These are phyloP conservation scores for Ceratocystis colombiana DNA, from an alignment of 2,329 filamentous ascomycete genomes.

Conservation along the genomic window DNA sequence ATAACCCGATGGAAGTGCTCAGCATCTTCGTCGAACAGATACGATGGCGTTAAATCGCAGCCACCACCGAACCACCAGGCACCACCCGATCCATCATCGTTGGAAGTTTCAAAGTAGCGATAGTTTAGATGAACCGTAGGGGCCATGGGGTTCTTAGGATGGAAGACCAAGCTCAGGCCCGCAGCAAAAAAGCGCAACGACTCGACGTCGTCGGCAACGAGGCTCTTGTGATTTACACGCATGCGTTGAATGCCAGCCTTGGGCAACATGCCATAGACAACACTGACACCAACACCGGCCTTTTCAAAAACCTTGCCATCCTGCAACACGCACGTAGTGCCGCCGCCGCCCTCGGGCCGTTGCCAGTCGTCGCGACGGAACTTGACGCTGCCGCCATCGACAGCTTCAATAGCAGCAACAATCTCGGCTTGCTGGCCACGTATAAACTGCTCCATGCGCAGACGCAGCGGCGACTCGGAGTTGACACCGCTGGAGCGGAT, in stretches of 20 bases:
- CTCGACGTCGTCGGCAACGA: constrained; percentile 60
- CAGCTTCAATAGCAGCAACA: constrained; percentile 65
- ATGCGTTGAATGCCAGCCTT: constrained; percentile 83
- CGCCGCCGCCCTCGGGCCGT: constrained; percentile 79
- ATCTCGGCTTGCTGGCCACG: constrained; percentile 87
- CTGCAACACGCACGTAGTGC: constrained; percentile 88
- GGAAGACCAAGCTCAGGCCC: constrained; percentile 83
- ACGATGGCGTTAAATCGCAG: constrained; percentile 82
- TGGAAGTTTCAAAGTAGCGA: constrained; percentile 93
- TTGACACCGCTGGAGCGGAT: constrained; percentile 58
- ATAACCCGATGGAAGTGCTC: constrained; percentile 93
- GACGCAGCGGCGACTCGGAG: constrained; percentile 79
- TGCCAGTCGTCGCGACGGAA: constrained; percentile 83
- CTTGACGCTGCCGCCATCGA: constrained; percentile 55
- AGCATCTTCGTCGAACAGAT: constrained; percentile 93
- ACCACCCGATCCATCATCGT: constrained; percentile 66
- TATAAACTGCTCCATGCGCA: constrained; percentile 95
- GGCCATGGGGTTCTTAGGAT: constrained; percentile 91
- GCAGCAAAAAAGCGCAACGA: constrained; percentile 91
- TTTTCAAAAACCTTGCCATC: constrained; percentile 97
- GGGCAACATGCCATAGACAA: constrained; percentile 87
- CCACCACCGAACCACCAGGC: constrained; percentile 99
- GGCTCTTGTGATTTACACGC: constrained; percentile 87
- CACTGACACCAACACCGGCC: constrained; percentile 85
- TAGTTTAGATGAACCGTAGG: constrained; percentile 98